Base-by-base conservation (phyloP, 805 yeast genomes). In the Maudiozyma turicensis region DNA sequence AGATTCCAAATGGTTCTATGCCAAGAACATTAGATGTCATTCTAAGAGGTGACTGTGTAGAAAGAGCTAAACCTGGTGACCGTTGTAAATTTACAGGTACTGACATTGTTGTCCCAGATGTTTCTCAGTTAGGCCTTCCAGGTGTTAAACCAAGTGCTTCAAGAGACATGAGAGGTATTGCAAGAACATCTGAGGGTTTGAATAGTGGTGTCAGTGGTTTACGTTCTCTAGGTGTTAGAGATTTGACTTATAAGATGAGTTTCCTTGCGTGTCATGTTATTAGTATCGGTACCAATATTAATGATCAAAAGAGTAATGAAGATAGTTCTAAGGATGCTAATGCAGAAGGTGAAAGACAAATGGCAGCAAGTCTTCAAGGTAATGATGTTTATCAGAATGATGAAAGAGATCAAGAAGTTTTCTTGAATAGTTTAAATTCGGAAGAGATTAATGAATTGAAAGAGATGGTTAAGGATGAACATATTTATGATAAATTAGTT, bases 1-100 rank as follows among this genome's bases (percentile, higher is more conserved):
- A 91, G 67, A 91, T 91, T 50, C 99, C 99, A 30, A 88, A 96
- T 0, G 99, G 99, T 31, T 89, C 97, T 3, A 91, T 91, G 99
- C 99, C 99, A 29, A 80, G 99, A 65, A 91, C 96, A 1, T 68
- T 91, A 59, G 99, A 91, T 65, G 91, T 91, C 28, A 85, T 91
- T 46, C 69, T 91, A 50, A 76, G 99, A 58, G 98, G 98, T 46
- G 97, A 91, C 57, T 76, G 88, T 48, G 98, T 93, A 8, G 99
- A 91, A 63, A 76, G 89, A 55, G 97, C 97, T 3, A 93, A 91
- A 67, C 97, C 99, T 1, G 99, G 99, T 56, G 98, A 91, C 67
- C 85, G 87, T 64, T 86, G 96, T 69, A 80, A 81, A 56, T 89
- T 93, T 65, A 87, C 95, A 0, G 99, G 99, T 43, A 84, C 95